A percentile compares a stretch with the other conserved stretches of the same genome.
Evolutionary conservation across 2,329 filamentous ascomycete species (phyloP).

Genomic region (Colletotrichum liriopes): DNA sequence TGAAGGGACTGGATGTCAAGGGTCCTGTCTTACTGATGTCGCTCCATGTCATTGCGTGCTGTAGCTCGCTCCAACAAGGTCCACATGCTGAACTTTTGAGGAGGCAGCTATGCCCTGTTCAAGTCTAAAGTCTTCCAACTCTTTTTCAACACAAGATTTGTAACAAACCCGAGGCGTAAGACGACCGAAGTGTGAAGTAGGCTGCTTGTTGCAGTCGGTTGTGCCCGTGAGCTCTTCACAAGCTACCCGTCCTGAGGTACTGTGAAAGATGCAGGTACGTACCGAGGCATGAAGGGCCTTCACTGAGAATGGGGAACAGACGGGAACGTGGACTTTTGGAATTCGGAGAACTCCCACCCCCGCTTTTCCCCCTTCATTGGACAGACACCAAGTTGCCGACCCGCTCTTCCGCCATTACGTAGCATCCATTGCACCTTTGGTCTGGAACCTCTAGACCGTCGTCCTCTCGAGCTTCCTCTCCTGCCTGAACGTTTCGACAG

Average conservation of each 20-base stretch:
- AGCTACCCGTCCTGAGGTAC: neutral
- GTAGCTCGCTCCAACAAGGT: slow-evolving; percentile 10
- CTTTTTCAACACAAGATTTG: too few species aligned
- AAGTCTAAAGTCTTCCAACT: neutral
- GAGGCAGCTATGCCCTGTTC: neutral
- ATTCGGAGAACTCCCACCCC: slow-evolving; percentile 28
- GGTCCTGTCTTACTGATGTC: slow-evolving; percentile 2
- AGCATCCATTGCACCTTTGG: slow-evolving; percentile 34
- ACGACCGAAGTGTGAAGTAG: neutral
- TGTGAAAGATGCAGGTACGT: neutral
- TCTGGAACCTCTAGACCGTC: slow-evolving; percentile 31
- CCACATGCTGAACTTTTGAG: slow-evolving; percentile 1
- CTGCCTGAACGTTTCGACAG: slow-evolving; percentile 30
- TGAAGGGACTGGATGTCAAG: neutral
- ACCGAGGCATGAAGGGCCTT: neutral
- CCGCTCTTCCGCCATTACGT: slow-evolving; percentile 40
- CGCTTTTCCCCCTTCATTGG: slow-evolving; percentile 34
- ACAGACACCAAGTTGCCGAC: neutral
- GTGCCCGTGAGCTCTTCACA: neutral
- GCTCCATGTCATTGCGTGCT: slow-evolving; percentile 3
- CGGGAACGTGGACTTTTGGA: slow-evolving; percentile 16
- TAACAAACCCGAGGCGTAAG: neutral
- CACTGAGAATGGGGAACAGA: slow-evolving; percentile 2
- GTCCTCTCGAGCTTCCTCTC: slow-evolving; percentile 34
- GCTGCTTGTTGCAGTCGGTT: neutral